Percentiles rank a stretch among this genome's conserved stretches.
These are phyloP conservation scores for Kokia cookei DNA, from an alignment of 441 rosid genomes.

Conservation along the genomic window DNA sequence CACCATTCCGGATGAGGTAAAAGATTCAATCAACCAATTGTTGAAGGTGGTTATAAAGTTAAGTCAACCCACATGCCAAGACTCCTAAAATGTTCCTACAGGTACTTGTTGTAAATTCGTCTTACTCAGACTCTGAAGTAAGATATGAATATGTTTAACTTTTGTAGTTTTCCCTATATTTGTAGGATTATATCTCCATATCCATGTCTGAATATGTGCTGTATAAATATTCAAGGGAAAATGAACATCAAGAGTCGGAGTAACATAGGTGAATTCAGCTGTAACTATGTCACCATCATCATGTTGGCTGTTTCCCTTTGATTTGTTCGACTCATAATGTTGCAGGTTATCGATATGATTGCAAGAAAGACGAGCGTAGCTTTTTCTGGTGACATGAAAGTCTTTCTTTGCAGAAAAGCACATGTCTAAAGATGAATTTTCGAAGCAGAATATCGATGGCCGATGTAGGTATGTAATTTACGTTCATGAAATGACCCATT, in stretches of 20 bases:
- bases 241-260: neutral
- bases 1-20: slow-evolving; percentile 46
- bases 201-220: neutral
- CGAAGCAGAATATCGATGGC: neutral
- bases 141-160: neutral
- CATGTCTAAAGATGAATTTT: neutral
- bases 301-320: neutral
- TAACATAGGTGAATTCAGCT: neutral
- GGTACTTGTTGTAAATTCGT: neutral
- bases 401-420: neutral
- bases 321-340: neutral
- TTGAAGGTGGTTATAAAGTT: slow-evolving; percentile 47
- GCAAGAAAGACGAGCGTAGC: neutral
- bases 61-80: slow-evolving; percentile 20
- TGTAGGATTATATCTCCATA: neutral
- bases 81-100: neutral
- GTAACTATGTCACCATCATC: neutral
- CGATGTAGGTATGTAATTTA: neutral
- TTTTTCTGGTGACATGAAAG: neutral
- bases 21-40: slow-evolving; percentile 39
- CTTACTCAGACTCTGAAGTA: neutral
- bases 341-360: neutral
- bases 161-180: neutral
- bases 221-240: neutral
- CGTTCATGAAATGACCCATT: neutral